Evolutionary conservation across 1,284 basidiomycete genomes (phyloP).

Genomic region (Albatrellus sp.): DNA sequence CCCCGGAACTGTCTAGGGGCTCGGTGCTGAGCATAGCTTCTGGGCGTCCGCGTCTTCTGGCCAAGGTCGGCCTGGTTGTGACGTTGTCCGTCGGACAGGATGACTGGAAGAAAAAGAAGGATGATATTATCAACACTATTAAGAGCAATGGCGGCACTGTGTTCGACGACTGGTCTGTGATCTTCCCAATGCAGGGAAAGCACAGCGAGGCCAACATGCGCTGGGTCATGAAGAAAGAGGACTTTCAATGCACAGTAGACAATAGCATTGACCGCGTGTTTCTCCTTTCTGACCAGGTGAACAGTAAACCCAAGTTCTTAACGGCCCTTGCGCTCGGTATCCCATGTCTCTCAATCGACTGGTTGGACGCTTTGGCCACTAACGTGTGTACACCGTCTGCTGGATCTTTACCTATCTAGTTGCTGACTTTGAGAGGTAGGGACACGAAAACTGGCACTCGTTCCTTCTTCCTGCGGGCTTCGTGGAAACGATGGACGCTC

Average conservation of each 20-base stretch:
- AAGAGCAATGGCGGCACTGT: slow-evolving; percentile 45
- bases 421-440: slow-evolving; percentile 8
- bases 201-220: slow-evolving; percentile 30
- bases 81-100: slow-evolving; percentile 16
- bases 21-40: slow-evolving; percentile 19
- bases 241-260: slow-evolving; percentile 32
- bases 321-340: slow-evolving; percentile 76
- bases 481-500: slow-evolving; percentile 35
- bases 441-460: slow-evolving; percentile 41
- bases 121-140: slow-evolving; percentile 31
- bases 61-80: slow-evolving; percentile 26
- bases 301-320: slow-evolving; percentile 68
- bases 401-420: not conserved
- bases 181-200: slow-evolving; percentile 50
- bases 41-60: slow-evolving; percentile 23
- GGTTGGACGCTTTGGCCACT: slow-evolving; percentile 36
- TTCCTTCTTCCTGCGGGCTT: slow-evolving; percentile 62
- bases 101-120: slow-evolving; percentile 19
- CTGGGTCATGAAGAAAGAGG: slow-evolving; percentile 36
- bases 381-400: slow-evolving; percentile 21
- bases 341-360: slow-evolving; percentile 63
- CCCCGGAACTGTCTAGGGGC: slow-evolving; percentile 23
- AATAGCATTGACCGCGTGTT: slow-evolving; percentile 46
- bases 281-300: slow-evolving; percentile 50
- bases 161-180: slow-evolving; percentile 50